These are phyloP conservation scores for Aspergillus sp. DNA, from an alignment of 2,329 filamentous ascomycete species.

Conservation along the genomic window DNA sequence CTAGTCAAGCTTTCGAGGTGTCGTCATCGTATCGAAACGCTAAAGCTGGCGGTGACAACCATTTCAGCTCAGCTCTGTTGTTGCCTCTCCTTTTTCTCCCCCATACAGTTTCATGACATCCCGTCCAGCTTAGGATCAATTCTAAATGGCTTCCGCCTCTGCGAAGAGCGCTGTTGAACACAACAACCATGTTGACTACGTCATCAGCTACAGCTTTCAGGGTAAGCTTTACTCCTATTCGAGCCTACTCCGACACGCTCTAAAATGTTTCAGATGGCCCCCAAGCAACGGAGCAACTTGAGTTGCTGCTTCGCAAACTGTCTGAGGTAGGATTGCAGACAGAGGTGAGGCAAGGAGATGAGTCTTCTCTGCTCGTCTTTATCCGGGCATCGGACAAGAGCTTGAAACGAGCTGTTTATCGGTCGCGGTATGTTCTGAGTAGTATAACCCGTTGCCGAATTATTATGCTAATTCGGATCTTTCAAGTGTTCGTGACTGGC, in stretches of 20 bases:
- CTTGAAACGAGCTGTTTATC: constrained; percentile 76
- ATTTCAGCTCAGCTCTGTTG: background rate
- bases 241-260: background rate
- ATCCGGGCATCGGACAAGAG: constrained; percentile 73
- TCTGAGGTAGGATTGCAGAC: constrained; percentile 75
- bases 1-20: constrained; percentile 1
- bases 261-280: constrained; percentile 51
- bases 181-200: constrained; percentile 79
- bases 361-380: constrained; percentile 76
- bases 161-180: constrained; percentile 31
- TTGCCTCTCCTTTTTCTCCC: constrained; percentile 1
- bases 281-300: constrained; percentile 69
- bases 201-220: constrained; percentile 73
- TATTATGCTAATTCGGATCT: background rate
- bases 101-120: background rate
- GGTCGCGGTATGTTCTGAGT: constrained; percentile 55
- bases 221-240: constrained; percentile 43
- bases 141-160: constrained; percentile 23
- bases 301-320: constrained; percentile 71
- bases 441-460: background rate
- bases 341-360: constrained; percentile 77
- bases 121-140: background rate
- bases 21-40: background rate
- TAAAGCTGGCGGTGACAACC: background rate
- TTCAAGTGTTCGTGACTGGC: constrained; percentile 84